Conservation (phyloP, 345 rosid genomes). For the Ceriops zippeliana region DNA sequence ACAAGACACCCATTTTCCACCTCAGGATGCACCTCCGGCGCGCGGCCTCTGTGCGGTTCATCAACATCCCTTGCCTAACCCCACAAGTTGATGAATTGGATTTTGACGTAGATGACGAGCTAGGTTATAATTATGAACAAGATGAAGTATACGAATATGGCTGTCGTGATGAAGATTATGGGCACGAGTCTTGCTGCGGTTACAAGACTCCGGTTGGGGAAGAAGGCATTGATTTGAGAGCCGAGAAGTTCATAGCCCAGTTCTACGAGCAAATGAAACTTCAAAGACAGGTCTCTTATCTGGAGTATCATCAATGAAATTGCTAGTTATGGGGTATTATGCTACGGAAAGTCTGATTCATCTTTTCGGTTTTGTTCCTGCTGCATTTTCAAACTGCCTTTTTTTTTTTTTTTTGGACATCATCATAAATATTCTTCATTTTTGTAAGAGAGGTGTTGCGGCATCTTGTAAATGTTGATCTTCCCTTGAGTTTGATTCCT, state of each 20-base stretch:
- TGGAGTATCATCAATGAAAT: conserved; percentile 38
- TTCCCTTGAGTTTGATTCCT: conserved; percentile 13
- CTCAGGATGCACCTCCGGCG: conserved; percentile 65
- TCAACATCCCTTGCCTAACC: conserved; percentile 66
- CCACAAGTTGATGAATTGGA: conserved; percentile 47
- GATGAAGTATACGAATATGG: conserved; percentile 15
- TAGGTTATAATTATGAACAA: conserved; percentile 13
- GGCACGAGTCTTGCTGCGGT: background rate
- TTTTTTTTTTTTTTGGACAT: background rate
- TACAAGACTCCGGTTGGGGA: conserved; percentile 37
- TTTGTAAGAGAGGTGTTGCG: conserved; percentile 5
- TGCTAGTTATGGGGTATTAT: background rate
- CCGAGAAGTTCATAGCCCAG: conserved; percentile 79
- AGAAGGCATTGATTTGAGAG: conserved; percentile 69
- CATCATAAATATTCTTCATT: background rate
- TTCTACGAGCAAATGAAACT: conserved; percentile 73
- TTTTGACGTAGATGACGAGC: conserved; percentile 26
- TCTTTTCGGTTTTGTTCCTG: background rate
- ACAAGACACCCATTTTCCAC: conserved; percentile 69
- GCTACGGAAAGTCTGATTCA: background rate
- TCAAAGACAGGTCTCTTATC: conserved; percentile 72
- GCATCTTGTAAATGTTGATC: conserved; percentile 21
- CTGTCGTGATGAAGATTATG: conserved; percentile 10
- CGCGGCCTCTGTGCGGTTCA: conserved; percentile 53
- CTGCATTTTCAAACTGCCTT: background rate